A percentile compares a stretch with the other conserved stretches of the same genome.
Conservation (phyloP, 768 basidiomycete genomes). For the Hebeloma cylindrosporum region DNA sequence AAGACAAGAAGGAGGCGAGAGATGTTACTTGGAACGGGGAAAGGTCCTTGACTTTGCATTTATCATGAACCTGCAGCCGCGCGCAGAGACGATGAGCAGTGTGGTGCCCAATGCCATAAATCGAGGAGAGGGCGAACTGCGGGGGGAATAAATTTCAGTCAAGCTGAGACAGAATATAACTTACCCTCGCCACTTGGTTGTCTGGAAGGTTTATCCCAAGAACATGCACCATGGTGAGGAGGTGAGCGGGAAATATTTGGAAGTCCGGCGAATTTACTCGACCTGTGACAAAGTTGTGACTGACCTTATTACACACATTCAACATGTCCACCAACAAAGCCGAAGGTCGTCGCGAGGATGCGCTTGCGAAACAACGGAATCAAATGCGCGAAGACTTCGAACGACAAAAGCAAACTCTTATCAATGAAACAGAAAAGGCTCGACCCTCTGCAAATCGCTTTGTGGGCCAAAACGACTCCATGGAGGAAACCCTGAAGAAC, state of each 20-base stretch:
- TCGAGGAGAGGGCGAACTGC: conserved; percentile 86
- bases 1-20: conserved; percentile 92
- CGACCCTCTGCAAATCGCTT: conserved; percentile 87
- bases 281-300: conserved; percentile 1
- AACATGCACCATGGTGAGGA: conserved; percentile 72
- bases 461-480: conserved; percentile 90
- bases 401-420: conserved; percentile 76
- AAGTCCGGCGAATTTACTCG: conserved; percentile 25
- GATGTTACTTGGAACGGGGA: conserved; percentile 86
- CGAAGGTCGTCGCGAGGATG: conserved; percentile 86
- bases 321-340: conserved; percentile 74
- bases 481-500: conserved; percentile 91
- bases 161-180: conserved; percentile 22
- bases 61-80: conserved; percentile 88
- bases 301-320: conserved; percentile 12
- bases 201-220: conserved; percentile 85
- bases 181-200: conserved; percentile 70
- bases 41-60: conserved; percentile 76
- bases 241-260: conserved; percentile 20
- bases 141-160: conserved; percentile 1
- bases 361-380: conserved; percentile 78
- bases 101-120: conserved; percentile 83
- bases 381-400: conserved; percentile 81
- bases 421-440: conserved; percentile 90
- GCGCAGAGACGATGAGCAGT: conserved; percentile 84